Evolutionary conservation across 371 early-diverging fungal species (phyloP).

Genomic region (Mortierella sp.): DNA sequence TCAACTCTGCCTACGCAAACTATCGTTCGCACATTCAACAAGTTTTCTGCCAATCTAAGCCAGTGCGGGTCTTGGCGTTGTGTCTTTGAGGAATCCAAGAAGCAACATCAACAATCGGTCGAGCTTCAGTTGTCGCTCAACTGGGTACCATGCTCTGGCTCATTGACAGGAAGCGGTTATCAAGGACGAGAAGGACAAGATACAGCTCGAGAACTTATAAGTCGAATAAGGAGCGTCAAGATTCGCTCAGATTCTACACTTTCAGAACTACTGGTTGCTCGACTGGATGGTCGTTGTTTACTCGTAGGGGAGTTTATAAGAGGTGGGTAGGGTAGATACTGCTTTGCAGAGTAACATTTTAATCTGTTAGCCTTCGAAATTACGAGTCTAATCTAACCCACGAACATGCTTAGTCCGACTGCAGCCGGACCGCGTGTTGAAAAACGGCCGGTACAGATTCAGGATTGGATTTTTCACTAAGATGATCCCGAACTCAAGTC

Average conservation of each 20-base stretch:
- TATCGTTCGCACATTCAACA: slow-evolving; percentile 21
- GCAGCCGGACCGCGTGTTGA: slow-evolving; percentile 23
- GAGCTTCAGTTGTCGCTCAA: slow-evolving; percentile 27
- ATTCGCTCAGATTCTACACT: slow-evolving; percentile 41
- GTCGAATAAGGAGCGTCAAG: slow-evolving; percentile 26
- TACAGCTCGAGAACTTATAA: slow-evolving; percentile 16
- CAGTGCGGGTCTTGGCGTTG: slow-evolving; percentile 33
- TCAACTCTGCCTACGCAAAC: not conserved
- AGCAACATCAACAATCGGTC: not conserved
- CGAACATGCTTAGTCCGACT: slow-evolving; percentile 16
- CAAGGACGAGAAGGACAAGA: not conserved
- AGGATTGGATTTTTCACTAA: slow-evolving; percentile 29
- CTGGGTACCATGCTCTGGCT: slow-evolving; percentile 7
- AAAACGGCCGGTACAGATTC: slow-evolving; percentile 32
- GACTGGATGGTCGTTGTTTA: slow-evolving; percentile 23
- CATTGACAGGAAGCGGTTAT: not conserved
- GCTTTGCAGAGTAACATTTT: not conserved
- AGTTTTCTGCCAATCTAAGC: slow-evolving; percentile 8
- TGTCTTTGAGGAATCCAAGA: slow-evolving; percentile 32
- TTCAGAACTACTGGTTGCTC: slow-evolving; percentile 25
- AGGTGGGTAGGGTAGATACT: slow-evolving; percentile 5
- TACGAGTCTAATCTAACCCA: no score
- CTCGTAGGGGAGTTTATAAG: slow-evolving; percentile 20
- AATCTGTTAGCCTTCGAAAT: no score
- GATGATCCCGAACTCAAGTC: slow-evolving; percentile 11